phyloP scores from a whole-genome alignment of 768 basidiomycete species.

The Trametes coccinea region DNA sequence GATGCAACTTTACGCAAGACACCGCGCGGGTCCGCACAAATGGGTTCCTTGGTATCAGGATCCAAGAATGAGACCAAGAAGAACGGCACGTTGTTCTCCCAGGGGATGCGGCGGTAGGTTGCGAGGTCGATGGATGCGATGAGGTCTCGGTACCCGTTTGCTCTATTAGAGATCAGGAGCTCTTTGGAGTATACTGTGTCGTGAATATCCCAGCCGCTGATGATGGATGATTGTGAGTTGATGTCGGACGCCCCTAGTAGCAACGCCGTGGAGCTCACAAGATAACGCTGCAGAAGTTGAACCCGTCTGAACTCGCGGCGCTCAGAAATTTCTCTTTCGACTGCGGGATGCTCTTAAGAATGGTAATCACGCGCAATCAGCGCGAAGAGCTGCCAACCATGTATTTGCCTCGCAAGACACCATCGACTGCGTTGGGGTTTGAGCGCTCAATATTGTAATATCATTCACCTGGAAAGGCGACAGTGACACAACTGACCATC shows the following conservation, averaged over 20 bases:
- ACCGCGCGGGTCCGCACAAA: conserved; percentile 87
- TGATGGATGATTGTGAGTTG: background rate
- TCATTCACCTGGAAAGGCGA: too few species aligned
- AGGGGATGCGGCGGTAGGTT: conserved; percentile 85
- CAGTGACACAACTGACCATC: conserved; percentile 53
- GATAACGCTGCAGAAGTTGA: conserved; percentile 92
- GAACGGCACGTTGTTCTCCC: conserved; percentile 91
- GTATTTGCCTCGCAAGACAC: conserved; percentile 91
- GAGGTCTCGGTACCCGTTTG: conserved; percentile 91
- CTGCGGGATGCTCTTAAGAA: conserved; percentile 41
- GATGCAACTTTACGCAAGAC: conserved; percentile 62
- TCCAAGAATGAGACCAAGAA: conserved; percentile 91
- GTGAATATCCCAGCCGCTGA: conserved; percentile 90
- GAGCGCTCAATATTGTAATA: background rate
- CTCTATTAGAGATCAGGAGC: conserved; percentile 85
- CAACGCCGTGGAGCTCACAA: conserved; percentile 57
- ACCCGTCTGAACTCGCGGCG: conserved; percentile 76
- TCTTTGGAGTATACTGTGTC: conserved; percentile 84
- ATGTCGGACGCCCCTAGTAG: background rate
- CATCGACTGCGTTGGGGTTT: conserved; percentile 64
- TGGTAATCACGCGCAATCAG: background rate
- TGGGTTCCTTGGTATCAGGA: conserved; percentile 75
- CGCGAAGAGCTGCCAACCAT: conserved; percentile 50
- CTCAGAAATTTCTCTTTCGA: conserved; percentile 89
- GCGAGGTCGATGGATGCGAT: conserved; percentile 84